phyloP scores from a whole-genome alignment of 2,329 filamentous ascomycete species.

The Cryphonectria nitschkei region DNA sequence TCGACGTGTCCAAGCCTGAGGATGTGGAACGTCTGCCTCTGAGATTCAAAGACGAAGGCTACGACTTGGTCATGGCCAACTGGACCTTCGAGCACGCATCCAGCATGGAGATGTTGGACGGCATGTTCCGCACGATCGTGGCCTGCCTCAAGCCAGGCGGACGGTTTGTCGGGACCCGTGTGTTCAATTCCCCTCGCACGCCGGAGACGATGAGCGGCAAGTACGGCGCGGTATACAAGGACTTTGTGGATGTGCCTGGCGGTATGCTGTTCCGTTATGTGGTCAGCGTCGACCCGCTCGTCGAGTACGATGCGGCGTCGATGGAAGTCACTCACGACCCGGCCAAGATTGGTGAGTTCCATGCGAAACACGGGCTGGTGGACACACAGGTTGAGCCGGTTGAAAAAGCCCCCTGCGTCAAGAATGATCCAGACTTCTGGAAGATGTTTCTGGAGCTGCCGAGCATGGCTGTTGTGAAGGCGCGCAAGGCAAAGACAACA shows the following conservation, averaged over 20 bases:
- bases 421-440: conserved; percentile 20
- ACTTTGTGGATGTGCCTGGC: conserved; percentile 22
- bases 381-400: conserved; percentile 19
- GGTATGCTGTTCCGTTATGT: conserved; percentile 24
- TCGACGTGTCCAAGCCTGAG: conserved; percentile 29
- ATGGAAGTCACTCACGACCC: conserved; percentile 28
- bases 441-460: conserved; percentile 20
- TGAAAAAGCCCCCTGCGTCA: conserved; percentile 12
- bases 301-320: conserved; percentile 19
- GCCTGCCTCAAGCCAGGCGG: conserved; percentile 32
- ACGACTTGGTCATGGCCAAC: conserved; percentile 33
- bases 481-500: conserved; percentile 17
- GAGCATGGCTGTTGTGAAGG: conserved; percentile 20
- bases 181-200: conserved; percentile 18
- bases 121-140: conserved; percentile 30
- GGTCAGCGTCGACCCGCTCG: conserved; percentile 16
- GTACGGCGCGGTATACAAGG: conserved; percentile 22
- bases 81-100: conserved; percentile 32
- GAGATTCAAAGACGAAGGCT: conserved; percentile 25
- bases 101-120: conserved; percentile 27
- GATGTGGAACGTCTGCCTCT: conserved; percentile 27
- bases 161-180: conserved; percentile 30
- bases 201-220: conserved; percentile 15
- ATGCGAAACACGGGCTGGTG: conserved; percentile 20
- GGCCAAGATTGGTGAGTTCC: conserved; percentile 15